Conservation (phyloP, 2,329 filamentous ascomycete genomes). For the Pseudogymnoascus sp. region DNA sequence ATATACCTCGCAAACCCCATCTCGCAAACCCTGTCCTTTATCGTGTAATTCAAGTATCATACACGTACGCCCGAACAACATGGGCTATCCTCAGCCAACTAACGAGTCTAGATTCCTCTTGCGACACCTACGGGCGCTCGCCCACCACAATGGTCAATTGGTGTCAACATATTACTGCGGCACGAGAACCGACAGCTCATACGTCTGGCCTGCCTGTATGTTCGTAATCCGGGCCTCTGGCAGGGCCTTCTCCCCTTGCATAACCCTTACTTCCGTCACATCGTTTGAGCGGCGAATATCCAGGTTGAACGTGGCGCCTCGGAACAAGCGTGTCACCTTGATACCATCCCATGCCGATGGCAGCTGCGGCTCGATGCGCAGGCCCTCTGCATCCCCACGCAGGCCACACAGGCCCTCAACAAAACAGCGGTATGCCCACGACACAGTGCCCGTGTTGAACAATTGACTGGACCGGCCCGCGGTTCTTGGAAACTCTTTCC, state of each 20-base stretch:
- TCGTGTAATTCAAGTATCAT: background rate
- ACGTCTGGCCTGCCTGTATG: constrained; percentile 38
- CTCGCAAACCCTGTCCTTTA: background rate
- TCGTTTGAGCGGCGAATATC: constrained; percentile 36
- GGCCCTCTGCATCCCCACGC: constrained; percentile 40
- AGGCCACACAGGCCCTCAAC: constrained; percentile 50
- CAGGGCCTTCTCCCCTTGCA: constrained; percentile 32
- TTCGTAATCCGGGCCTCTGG: constrained; percentile 35
- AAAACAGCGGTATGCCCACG: constrained; percentile 49
- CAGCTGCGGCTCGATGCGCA: constrained; percentile 43
- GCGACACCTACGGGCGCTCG: background rate
- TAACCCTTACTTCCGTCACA: constrained; percentile 36
- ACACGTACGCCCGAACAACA: background rate
- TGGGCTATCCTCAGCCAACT: background rate
- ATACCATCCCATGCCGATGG: constrained; percentile 43
- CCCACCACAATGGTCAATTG: background rate
- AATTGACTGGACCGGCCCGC: constrained; percentile 50
- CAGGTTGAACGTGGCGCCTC: constrained; percentile 40
- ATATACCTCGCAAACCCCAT: background rate
- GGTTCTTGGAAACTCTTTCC: constrained; percentile 41
- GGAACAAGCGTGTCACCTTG: constrained; percentile 41
- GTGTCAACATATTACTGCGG: constrained; percentile 14
- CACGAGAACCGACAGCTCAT: constrained; percentile 36
- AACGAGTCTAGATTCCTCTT: background rate
- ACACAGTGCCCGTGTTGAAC: constrained; percentile 52